Conservation (phyloP, 805 yeast species). For the Candida methanosorbosa region DNA sequence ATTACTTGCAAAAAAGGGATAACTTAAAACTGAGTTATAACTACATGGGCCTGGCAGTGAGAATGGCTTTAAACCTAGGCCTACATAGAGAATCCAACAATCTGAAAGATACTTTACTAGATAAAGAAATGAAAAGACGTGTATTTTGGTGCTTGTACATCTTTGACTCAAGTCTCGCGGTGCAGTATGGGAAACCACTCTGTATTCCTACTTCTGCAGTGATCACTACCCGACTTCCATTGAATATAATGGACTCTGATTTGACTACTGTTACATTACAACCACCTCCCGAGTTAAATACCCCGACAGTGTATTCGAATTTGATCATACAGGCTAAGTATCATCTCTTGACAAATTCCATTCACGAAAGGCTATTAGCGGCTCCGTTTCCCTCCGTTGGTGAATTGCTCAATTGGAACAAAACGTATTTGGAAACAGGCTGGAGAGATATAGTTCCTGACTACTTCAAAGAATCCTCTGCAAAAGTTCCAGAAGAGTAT, state of each 20-base stretch:
- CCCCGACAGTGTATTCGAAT: conserved; percentile 9
- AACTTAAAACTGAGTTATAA: conserved; percentile 66
- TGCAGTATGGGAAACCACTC: conserved; percentile 55
- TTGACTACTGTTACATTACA: conserved; percentile 3
- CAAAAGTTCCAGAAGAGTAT: conserved; percentile 3
- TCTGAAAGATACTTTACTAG: conserved; percentile 22
- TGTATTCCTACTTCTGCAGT: conserved; percentile 11
- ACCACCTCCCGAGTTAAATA: conserved; percentile 1
- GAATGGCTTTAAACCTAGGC: conserved; percentile 63
- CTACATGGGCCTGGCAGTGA: conserved; percentile 53
- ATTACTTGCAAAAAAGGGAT: conserved; percentile 55
- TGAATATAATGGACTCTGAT: conserved; percentile 6
- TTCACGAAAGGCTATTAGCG: conserved; percentile 8
- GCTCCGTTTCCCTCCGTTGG: conserved; percentile 11
- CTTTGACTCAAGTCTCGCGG: conserved; percentile 55
- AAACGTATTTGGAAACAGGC: conserved; percentile 5
- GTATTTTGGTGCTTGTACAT: conserved; percentile 63
- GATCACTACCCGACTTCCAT: conserved; percentile 7
- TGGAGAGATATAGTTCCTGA: conserved; percentile 6
- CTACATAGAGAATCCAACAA: conserved; percentile 44
- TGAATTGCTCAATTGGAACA: conserved; percentile 8
- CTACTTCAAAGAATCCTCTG: conserved; percentile 3
- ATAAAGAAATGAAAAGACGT: conserved; percentile 48
- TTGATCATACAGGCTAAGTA: conserved; percentile 6
- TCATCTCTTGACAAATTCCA: conserved; percentile 10